Percentiles rank a stretch among this genome's conserved stretches.
Evolutionary conservation across 129 eudicot genomes (phyloP).

Genomic region (Escallonia herrerae): DNA sequence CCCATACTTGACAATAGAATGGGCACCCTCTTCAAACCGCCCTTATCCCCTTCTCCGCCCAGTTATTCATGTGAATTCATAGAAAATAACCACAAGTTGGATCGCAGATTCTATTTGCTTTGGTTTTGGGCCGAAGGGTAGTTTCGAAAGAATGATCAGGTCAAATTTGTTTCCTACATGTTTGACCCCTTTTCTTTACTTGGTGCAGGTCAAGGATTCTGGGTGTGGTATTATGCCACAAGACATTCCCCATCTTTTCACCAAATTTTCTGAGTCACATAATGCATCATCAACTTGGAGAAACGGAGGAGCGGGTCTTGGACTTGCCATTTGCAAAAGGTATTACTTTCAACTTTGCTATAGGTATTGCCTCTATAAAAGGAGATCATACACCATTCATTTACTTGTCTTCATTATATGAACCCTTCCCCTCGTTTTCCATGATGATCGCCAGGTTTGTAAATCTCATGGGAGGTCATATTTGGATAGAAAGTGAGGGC

Average conservation of each 20-base stretch:
- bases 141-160: too few species aligned
- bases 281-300: slow-evolving; percentile 24
- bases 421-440: background rate
- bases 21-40: background rate
- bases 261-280: slow-evolving; percentile 36
- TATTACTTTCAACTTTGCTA: background rate
- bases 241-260: slow-evolving; percentile 41
- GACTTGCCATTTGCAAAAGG: slow-evolving; percentile 55
- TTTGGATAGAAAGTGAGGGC: slow-evolving; percentile 52
- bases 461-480: slow-evolving; percentile 49
- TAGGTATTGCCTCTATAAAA: background rate
- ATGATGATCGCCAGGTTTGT: slow-evolving; percentile 29
- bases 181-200: too few species aligned
- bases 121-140: too few species aligned
- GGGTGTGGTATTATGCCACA: slow-evolving; percentile 41
- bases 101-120: too few species aligned
- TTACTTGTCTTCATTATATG: background rate
- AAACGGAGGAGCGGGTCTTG: slow-evolving; percentile 35
- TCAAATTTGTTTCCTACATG: background rate
- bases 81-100: too few species aligned
- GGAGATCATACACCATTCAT: too few species aligned
- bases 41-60: background rate
- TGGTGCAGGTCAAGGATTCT: slow-evolving; percentile 47
- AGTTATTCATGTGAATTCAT: too few species aligned
- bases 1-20: too few species aligned